phyloP scores from a whole-genome alignment of 768 basidiomycete species.

The Russula olivacea region DNA sequence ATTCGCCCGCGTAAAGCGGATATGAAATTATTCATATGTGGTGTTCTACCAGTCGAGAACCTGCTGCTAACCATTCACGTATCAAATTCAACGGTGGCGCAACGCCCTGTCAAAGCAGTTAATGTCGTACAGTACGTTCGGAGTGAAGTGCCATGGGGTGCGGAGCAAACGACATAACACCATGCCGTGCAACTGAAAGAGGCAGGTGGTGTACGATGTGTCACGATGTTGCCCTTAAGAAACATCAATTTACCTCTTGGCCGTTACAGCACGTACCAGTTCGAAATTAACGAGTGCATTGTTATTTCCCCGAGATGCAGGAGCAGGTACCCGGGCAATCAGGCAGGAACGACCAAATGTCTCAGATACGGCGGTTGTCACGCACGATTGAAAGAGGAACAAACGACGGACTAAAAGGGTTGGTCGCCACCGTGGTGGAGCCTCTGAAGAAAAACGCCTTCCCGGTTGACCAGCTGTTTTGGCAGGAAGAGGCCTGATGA shows the following conservation, averaged over 20 bases:
- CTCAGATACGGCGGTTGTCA: not conserved
- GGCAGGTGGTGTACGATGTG: not conserved
- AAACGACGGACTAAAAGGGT: not conserved
- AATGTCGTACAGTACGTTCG: not conserved
- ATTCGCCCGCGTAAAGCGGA: not conserved
- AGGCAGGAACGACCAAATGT: not conserved
- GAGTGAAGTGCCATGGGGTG: not conserved
- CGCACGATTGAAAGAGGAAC: not conserved
- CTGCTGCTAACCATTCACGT: constrained; percentile 8
- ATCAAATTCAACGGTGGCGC: constrained; percentile 9
- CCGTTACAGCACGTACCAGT: not conserved
- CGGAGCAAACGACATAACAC: constrained; percentile 1
- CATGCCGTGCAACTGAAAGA: not conserved
- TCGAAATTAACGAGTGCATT: not conserved
- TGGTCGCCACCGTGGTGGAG: not conserved
- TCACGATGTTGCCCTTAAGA: not conserved
- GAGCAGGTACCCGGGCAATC: not conserved
- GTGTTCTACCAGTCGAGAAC: not conserved
- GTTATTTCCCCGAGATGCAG: not conserved
- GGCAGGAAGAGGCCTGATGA: not conserved
- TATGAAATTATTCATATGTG: not conserved
- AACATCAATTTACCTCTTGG: not conserved
- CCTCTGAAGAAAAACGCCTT: not conserved
- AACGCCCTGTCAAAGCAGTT: not conserved
- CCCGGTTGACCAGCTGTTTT: not conserved